Percentiles rank a stretch among this genome's conserved stretches.
Conservation (phyloP, 345 rosid species). For the Hevea brasiliensis region DNA sequence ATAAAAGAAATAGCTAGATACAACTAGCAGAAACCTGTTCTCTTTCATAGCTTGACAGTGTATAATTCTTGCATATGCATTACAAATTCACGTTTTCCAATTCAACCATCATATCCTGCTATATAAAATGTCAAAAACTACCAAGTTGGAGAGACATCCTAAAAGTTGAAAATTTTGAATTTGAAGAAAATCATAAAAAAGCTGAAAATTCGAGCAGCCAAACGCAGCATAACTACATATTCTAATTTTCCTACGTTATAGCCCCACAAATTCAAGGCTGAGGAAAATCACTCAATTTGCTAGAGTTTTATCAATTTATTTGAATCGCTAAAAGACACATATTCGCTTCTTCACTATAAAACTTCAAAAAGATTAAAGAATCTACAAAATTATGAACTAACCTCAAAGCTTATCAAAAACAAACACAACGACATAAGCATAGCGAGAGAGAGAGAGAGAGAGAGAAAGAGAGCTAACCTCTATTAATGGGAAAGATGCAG, state of each 20-base stretch:
- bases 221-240: not conserved
- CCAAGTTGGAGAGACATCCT: not conserved
- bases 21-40: no score
- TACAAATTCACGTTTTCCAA: not conserved
- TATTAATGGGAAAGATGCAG: constrained; percentile 2
- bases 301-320: not conserved
- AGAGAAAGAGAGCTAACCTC: constrained; percentile 25
- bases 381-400: not conserved
- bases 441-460: no score
- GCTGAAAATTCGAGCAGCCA: not conserved
- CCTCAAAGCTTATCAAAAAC: not conserved
- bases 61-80: not conserved
- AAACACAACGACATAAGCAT: not conserved
- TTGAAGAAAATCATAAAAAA: not conserved
- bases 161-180: not conserved
- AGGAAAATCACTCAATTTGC: not conserved
- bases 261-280: not conserved
- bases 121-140: not conserved
- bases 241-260: not conserved
- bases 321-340: not conserved
- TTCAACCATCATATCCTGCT: not conserved
- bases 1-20: not conserved
- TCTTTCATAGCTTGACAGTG: not conserved
- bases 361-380: not conserved
- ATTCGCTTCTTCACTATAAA: not conserved